These are phyloP conservation scores for Cyberlindnera nakhonratchasimensis DNA, from an alignment of 805 yeast genomes.

Conservation along the genomic window DNA sequence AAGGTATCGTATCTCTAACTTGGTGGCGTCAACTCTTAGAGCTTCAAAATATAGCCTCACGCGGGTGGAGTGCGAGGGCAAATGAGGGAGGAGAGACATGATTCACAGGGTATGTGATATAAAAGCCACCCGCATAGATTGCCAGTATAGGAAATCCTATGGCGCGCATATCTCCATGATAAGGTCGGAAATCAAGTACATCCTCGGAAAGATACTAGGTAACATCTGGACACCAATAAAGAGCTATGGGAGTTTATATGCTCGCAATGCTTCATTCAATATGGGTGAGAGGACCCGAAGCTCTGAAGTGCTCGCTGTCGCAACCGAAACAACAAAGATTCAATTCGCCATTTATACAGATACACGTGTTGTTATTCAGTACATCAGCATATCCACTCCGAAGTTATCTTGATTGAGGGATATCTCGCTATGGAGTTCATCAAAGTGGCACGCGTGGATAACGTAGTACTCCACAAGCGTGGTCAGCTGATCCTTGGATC, in stretches of 20 bases:
- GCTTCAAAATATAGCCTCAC: not conserved
- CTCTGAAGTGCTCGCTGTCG: too few species aligned
- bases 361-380: too few species aligned
- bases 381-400: too few species aligned
- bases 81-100: slow-evolving; percentile 1
- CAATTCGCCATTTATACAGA: too few species aligned
- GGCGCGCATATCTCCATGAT: slow-evolving; percentile 4
- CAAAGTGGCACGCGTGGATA: slow-evolving; percentile 36
- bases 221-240: slow-evolving; percentile 4
- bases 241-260: too few species aligned
- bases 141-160: slow-evolving; percentile 8
- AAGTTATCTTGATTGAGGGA: too few species aligned
- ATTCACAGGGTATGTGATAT: not conserved
- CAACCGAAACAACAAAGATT: too few species aligned
- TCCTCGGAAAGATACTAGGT: not conserved
- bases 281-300: too few species aligned
- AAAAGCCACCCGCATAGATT: slow-evolving; percentile 8
- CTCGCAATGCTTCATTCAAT: too few species aligned
- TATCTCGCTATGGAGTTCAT: slow-evolving; percentile 29
- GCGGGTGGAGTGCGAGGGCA: slow-evolving; percentile 3
- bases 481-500: slow-evolving; percentile 57
- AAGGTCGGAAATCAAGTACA: slow-evolving; percentile 3
- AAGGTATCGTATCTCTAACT: too few species aligned
- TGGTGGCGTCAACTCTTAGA: too few species aligned
- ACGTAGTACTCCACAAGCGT: slow-evolving; percentile 53